phyloP scores from a whole-genome alignment of 495 filamentous ascomycete genomes.

The Pyrenopolyporus hunteri region DNA sequence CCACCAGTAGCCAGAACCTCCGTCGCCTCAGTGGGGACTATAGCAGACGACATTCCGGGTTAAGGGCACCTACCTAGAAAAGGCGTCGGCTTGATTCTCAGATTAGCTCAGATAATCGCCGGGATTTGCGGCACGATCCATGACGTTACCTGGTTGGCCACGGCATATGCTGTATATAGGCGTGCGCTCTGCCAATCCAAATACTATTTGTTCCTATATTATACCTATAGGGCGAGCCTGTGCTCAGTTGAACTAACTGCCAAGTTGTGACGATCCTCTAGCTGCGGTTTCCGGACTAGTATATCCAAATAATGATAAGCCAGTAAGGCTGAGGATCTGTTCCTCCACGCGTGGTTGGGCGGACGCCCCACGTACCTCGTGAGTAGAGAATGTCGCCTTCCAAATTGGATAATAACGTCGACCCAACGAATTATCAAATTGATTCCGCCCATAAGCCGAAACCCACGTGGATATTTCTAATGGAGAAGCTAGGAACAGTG shows the following conservation, averaged over 20 bases:
- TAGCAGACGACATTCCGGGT: no score
- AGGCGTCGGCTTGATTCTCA: neutral
- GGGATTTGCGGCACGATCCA: neutral
- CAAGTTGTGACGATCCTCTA: neutral
- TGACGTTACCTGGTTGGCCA: neutral
- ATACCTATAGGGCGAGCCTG: neutral
- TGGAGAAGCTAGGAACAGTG: neutral
- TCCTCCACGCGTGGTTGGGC: neutral
- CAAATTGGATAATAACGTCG: neutral
- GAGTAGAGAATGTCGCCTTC: neutral
- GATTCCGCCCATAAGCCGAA: neutral
- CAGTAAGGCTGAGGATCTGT: neutral
- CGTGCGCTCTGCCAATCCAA: neutral
- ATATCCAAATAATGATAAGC: no score
- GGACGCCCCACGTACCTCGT: neutral
- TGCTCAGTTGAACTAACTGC: neutral
- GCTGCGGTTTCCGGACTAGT: neutral
- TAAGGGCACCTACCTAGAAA: neutral
- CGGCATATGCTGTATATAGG: neutral
- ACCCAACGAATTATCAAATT: no score
- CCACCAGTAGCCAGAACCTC: no score
- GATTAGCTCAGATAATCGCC: neutral
- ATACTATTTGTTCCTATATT: no score
- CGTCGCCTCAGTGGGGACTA: no score
- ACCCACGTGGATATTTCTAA: neutral